Percentiles rank a stretch among this genome's conserved stretches.
These are phyloP conservation scores for Rutstroemia sp. DNA, from an alignment of 2,329 filamentous ascomycete genomes.

Conservation along the genomic window DNA sequence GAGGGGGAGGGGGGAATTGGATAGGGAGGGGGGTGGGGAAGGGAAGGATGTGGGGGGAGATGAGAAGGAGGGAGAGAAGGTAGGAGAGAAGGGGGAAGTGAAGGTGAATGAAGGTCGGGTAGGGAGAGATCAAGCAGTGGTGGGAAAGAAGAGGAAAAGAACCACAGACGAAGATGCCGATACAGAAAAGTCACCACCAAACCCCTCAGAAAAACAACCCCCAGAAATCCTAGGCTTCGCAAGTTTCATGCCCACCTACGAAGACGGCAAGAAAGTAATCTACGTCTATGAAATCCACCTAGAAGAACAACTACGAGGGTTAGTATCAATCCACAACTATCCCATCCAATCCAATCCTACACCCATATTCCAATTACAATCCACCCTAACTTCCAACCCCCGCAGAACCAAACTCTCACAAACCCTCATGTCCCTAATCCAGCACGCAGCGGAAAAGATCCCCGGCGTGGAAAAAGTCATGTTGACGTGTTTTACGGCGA, in stretches of 20 bases:
- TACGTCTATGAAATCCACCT: slow-evolving; percentile 80
- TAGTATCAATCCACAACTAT: slow-evolving; percentile 18
- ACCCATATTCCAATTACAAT: no score
- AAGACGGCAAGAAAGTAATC: slow-evolving; percentile 57
- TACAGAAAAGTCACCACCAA: neutral
- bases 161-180: neutral
- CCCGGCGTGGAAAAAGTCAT: slow-evolving; percentile 57
- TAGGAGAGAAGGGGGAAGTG: neutral
- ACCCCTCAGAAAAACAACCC: neutral
- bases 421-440: slow-evolving; percentile 50
- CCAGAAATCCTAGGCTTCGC: slow-evolving; percentile 44
- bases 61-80: no score
- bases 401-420: slow-evolving; percentile 54
- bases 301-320: slow-evolving; percentile 46
- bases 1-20: slow-evolving; percentile 22
- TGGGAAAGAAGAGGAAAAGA: neutral
- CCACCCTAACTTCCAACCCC: neutral
- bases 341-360: neutral
- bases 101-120: neutral
- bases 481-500: slow-evolving; percentile 65
- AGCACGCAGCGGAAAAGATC: slow-evolving; percentile 45
- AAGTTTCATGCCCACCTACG: slow-evolving; percentile 66
- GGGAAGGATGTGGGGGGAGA: no score
- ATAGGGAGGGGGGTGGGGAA: neutral
- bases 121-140: neutral